A percentile compares a stretch with the other conserved stretches of the same genome.
Conservation (phyloP, 495 filamentous ascomycete species). For the Penicillium waksmanii region DNA sequence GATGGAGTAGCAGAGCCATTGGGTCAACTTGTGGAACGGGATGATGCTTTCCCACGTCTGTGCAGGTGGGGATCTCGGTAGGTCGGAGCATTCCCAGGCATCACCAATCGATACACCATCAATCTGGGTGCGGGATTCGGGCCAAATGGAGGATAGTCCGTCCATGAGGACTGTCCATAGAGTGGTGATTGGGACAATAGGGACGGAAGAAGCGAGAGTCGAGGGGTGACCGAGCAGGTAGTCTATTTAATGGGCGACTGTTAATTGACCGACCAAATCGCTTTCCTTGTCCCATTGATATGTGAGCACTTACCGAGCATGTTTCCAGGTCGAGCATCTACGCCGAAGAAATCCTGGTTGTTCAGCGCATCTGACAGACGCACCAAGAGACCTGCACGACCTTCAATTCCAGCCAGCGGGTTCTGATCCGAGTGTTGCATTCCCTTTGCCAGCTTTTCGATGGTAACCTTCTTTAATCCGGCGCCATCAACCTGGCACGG, state of each 20-base stretch:
- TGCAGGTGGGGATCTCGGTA: constrained; percentile 73
- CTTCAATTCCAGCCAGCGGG: constrained; percentile 85
- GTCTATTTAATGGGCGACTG: constrained; percentile 53
- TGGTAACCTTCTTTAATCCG: constrained; percentile 74
- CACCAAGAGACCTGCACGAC: constrained; percentile 78
- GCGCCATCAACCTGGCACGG: constrained; percentile 88
- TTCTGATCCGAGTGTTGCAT: constrained; percentile 84
- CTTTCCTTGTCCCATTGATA: background rate
- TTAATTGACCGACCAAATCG: constrained; percentile 1
- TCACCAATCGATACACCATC: constrained; percentile 90
- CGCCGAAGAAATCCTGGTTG: constrained; percentile 84
- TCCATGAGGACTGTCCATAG: constrained; percentile 90
- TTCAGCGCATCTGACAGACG: constrained; percentile 76
- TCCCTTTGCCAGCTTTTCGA: constrained; percentile 73
- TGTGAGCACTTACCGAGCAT: constrained; percentile 74
- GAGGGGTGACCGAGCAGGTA: constrained; percentile 90
- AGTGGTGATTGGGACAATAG: constrained; percentile 87
- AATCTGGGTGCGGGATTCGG: constrained; percentile 81
- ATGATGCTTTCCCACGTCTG: constrained; percentile 91
- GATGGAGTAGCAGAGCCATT: constrained; percentile 75
- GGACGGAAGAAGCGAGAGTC: constrained; percentile 82
- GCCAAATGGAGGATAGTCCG: constrained; percentile 87
- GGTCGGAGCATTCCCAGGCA: constrained; percentile 86
- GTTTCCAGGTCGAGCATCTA: constrained; percentile 84
- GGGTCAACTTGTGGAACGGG: constrained; percentile 79